Evolutionary conservation across 1,284 basidiomycete species (phyloP).

Genomic region (Hemileccinum hortonii): DNA sequence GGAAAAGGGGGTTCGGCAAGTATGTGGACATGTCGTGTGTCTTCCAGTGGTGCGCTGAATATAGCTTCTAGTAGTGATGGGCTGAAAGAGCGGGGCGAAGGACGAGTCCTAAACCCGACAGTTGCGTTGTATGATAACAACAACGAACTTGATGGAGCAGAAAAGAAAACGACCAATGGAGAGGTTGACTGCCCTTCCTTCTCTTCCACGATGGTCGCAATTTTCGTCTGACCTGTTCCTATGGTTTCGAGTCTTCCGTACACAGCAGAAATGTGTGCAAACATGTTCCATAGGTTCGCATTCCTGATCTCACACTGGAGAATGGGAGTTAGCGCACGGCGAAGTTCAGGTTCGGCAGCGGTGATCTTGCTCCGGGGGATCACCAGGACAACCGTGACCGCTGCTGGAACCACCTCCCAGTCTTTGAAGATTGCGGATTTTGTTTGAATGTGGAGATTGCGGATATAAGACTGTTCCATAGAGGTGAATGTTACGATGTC

Average conservation of each 20-base stretch:
- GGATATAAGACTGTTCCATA: constrained; percentile 18
- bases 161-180: constrained; percentile 40
- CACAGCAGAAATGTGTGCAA: constrained; percentile 35
- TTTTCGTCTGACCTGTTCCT: constrained; percentile 20
- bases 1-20: constrained; percentile 19
- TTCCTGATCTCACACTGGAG: constrained; percentile 38
- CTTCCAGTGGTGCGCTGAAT: constrained; percentile 32
- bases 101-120: constrained; percentile 33
- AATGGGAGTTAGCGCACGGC: constrained; percentile 35
- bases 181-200: constrained; percentile 34
- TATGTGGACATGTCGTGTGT: constrained; percentile 36
- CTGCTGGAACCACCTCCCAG: constrained; percentile 22
- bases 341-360: constrained; percentile 16
- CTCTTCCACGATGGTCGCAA: constrained; percentile 37
- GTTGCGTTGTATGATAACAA: constrained; percentile 16
- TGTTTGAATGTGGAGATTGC: constrained; percentile 5
- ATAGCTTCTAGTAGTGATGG: constrained; percentile 20
- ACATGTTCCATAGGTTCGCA: constrained; percentile 31
- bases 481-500: constrained; percentile 27
- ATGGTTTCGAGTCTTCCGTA: constrained; percentile 36
- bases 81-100: constrained; percentile 19
- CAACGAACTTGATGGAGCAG: constrained; percentile 37
- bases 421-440: constrained; percentile 16
- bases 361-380: constrained; percentile 23
- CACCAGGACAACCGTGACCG: constrained; percentile 24